Conservation (phyloP, 1,139 yeast genomes). For the Candida gigantensis region DNA sequence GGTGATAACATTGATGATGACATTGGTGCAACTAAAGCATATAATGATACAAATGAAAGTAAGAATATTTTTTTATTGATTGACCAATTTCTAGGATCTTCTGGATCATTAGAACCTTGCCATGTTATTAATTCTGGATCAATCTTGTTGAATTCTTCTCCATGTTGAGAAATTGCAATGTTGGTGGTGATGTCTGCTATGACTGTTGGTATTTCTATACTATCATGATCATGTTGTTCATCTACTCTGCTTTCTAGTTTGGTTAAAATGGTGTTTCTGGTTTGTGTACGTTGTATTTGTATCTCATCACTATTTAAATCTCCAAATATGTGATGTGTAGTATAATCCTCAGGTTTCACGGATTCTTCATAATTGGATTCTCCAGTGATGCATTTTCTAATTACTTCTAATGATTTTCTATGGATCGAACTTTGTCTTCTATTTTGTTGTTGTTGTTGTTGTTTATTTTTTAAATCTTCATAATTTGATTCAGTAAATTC, state of each 20-base stretch:
- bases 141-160: constrained; percentile 37
- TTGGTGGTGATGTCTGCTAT: constrained; percentile 23
- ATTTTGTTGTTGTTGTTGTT: constrained; percentile 12
- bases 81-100: constrained; percentile 45
- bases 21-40: constrained; percentile 49
- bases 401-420: constrained; percentile 17
- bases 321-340: constrained; percentile 39
- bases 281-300: constrained; percentile 34
- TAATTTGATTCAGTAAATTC: constrained; percentile 18
- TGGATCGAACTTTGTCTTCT: constrained; percentile 14
- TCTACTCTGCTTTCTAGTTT: constrained; percentile 29
- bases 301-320: constrained; percentile 33
- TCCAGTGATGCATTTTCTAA: constrained; percentile 16
- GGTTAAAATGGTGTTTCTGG: constrained; percentile 40
- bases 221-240: constrained; percentile 11
- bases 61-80: constrained; percentile 26
- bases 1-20: constrained; percentile 49
- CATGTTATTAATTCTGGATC: constrained; percentile 49
- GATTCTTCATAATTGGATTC: constrained; percentile 7
- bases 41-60: constrained; percentile 39
- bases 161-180: constrained; percentile 34
- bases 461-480: constrained; percentile 11
- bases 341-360: constrained; percentile 17
- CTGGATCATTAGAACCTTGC: constrained; percentile 38
- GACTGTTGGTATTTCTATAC: constrained; percentile 17